These are phyloP conservation scores for Penicillium turbatum DNA, from an alignment of 495 filamentous ascomycete species.

Conservation along the genomic window DNA sequence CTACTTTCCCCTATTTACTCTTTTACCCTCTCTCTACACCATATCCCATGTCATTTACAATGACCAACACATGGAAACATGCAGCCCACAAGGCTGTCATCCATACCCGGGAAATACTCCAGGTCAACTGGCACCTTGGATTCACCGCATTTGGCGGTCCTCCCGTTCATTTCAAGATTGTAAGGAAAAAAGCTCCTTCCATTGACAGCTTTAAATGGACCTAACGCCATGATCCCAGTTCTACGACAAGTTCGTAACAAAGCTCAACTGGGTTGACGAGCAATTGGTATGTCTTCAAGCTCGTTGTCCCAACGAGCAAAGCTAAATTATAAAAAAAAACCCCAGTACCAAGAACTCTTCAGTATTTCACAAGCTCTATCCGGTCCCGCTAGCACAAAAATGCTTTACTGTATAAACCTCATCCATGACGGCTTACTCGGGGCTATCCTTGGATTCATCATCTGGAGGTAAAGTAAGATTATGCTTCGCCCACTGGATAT, in stretches of 20 bases:
- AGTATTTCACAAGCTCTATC: slow-evolving; percentile 2
- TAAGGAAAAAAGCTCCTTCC: neutral
- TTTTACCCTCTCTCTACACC: too few species aligned
- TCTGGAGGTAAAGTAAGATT: neutral
- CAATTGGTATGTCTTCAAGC: neutral
- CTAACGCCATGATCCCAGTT: neutral
- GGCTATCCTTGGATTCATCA: slow-evolving; percentile 1
- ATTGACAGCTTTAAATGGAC: neutral
- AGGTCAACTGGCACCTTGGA: neutral
- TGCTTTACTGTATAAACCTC: slow-evolving; percentile 2
- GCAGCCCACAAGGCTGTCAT: too few species aligned
- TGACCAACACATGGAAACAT: too few species aligned
- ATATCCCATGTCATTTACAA: too few species aligned
- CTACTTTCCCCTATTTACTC: too few species aligned
- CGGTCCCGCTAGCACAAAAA: slow-evolving; percentile 3
- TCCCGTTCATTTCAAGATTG: neutral
- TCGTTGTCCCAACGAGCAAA: neutral
- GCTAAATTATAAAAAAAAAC: neutral
- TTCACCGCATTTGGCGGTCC: neutral
- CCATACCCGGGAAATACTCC: too few species aligned
- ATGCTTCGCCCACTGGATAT: too few species aligned
- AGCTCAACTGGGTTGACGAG: neutral
- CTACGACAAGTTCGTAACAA: neutral
- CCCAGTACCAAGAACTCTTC: slow-evolving; percentile 5
- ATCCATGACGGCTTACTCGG: neutral